Base-by-base conservation (phyloP, 345 rosid species). In the Raphanus sativus region DNA sequence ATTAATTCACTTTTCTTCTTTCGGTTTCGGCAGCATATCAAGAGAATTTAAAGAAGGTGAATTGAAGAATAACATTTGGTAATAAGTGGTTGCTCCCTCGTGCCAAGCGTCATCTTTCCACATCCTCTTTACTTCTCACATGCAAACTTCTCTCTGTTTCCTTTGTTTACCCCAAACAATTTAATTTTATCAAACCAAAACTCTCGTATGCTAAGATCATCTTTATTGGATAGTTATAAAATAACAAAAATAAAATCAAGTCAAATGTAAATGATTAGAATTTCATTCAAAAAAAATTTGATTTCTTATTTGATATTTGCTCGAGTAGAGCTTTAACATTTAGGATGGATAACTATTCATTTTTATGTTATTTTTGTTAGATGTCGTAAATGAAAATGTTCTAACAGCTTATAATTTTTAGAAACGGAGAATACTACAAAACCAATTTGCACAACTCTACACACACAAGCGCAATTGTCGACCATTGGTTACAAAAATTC, bases 381-480 rank as follows among this genome's bases (percentile, higher is more conserved):
- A 48, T 48, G n/a, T 48, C 55, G 55, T 48, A n/a, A 48, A 48
- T 48, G 17, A 48, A 48, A 48, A n/a, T 48, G 7, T 5, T 48
- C 55, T 48, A 48, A 48, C 17, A 48, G 17, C 7, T n/a, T 48
- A 48, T 17, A n/a, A n/a, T n/a, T n/a, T 48, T 48, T 48, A n/a
- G 17, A 48, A 48, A 48, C 55, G 17, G 55, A 4, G 13, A 45
- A 45, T 13, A 45, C 0, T 13, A 36, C 17, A 48, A n/a, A 48
- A 48, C 55, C 17, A 48, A n/a, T n/a, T 48, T 48, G 55, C 17
- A 48, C 52, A 61, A 17, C 83, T 77, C 95, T 93, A n/a, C 38
- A 21, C 6, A 56, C 29, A 11, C 25, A 6, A 17, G 0, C 25
- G 4, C 11, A 25, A 29, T 0, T 2, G 13, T 25, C 1, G 1